phyloP scores from a whole-genome alignment of 2,329 filamentous ascomycete species.

The Didymella glomerata region DNA sequence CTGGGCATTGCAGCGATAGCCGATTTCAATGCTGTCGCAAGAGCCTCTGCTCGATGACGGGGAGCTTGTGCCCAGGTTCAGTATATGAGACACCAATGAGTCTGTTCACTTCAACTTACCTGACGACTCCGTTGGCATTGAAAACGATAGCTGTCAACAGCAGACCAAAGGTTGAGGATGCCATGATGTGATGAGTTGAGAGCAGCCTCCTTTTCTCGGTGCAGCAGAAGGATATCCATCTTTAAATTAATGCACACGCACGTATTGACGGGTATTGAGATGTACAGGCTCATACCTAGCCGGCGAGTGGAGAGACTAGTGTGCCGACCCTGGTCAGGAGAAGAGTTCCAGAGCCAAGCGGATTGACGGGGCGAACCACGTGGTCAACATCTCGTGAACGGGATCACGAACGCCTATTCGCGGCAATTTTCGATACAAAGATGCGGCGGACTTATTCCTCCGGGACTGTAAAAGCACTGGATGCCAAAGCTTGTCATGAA shows the following conservation, averaged over 20 bases:
- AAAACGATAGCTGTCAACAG: neutral
- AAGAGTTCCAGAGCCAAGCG: neutral
- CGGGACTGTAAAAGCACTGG: neutral
- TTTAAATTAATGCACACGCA: neutral
- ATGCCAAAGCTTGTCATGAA: neutral
- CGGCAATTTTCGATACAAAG: neutral
- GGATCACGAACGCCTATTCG: neutral
- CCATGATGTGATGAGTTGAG: neutral
- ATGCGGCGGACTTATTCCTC: neutral
- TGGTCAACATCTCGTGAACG: neutral
- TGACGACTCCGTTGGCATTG: neutral
- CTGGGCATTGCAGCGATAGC: constrained; percentile 69
- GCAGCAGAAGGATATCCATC: neutral
- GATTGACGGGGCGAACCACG: neutral
- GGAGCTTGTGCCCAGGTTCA: neutral
- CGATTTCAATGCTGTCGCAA: constrained; percentile 64
- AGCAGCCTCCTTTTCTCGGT: neutral
- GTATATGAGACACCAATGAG: neutral
- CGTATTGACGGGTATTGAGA: neutral
- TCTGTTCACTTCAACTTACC: neutral
- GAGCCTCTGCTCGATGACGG: constrained; percentile 5
- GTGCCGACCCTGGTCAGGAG: neutral
- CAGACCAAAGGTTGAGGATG: neutral
- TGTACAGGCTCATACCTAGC: neutral
- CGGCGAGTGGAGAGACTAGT: neutral